Base-by-base conservation (phyloP, 768 basidiomycete species). In the Tubosaeta sp. region DNA sequence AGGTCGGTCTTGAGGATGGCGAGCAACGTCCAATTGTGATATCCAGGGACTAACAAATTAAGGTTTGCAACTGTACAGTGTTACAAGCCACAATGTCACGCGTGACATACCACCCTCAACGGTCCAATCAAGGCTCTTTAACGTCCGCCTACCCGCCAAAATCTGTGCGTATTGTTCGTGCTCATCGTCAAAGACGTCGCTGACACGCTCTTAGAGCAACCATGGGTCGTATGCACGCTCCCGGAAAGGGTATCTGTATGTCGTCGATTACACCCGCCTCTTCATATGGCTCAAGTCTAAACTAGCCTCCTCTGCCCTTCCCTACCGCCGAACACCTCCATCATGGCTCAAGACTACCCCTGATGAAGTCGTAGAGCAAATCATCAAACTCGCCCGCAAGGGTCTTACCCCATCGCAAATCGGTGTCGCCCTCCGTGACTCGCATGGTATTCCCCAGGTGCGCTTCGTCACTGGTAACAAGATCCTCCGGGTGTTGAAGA, bases 191-290 rank as follows among this genome's bases (percentile, higher is more conserved):
- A 41, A 25, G 57, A 13, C 19, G 49, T 39, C 29, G 42, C 63
- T 61, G 41, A 61, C 46, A 11, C 39, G 12, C 7, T 14, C 45
- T 7, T 25, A 79, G 71, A 75, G 65, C 54, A 70, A 76, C 63
- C 76, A 92, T 92, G 90, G 90, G 87, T 90, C 92, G 94, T 70
- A 94, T 96, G 92, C 95, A 98, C 84, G 94, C 94, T 84, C 93
- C 94, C 75, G 93, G 93, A 76, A 98, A 98, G 92, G 95, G 94
- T 83, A 96, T 98, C 81, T 90, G 89, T 92, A 73, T 65, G 87
- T 84, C n/a, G 44, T 51, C 21, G 49, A 27, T 19, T 24, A 1
- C 13, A 3, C 11, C 24, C 30, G 41, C 32, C 43, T 1, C 5
- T 10, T 40, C 39, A 34, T 27, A 30, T 9, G 43, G 22, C 24